phyloP scores from a whole-genome alignment of 306 rosid species.

The Dryas drummondii region DNA sequence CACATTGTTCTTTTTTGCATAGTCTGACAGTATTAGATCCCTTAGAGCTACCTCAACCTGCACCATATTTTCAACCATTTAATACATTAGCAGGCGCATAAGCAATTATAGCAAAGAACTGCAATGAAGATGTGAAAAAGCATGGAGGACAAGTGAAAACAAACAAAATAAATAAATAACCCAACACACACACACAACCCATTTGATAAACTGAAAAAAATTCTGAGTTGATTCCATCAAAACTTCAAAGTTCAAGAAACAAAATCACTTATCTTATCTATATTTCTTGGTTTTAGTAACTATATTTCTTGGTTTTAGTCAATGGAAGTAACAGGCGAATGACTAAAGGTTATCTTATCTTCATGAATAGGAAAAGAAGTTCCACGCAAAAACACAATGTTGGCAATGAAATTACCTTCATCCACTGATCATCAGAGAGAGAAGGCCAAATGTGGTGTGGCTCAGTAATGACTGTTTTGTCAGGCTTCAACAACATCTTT shows the following conservation, averaged over 20 bases:
- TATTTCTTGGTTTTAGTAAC: too few relatives aligned
- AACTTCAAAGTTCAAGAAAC: too few relatives aligned
- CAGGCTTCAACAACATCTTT: constrained; percentile 95
- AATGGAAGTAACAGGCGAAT: too few relatives aligned
- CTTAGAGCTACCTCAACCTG: constrained; percentile 99
- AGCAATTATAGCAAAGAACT: too few relatives aligned
- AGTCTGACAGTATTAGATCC: constrained; percentile 95
- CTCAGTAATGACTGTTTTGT: constrained; percentile 86
- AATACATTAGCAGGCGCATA: neutral
- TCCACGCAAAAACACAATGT: too few relatives aligned
- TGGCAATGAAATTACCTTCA: constrained; percentile 62
- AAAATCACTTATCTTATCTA: too few relatives aligned
- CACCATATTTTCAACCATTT: constrained; percentile 1
- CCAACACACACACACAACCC: too few relatives aligned
- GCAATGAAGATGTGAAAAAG: too few relatives aligned
- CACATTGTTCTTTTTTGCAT: constrained; percentile 98
- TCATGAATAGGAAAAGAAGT: too few relatives aligned
- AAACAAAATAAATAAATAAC: neutral
- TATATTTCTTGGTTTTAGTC: too few relatives aligned
- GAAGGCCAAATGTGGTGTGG: constrained; percentile 99
- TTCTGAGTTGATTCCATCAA: too few relatives aligned
- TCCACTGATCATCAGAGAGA: constrained; percentile 96
- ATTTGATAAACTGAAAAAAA: too few relatives aligned
- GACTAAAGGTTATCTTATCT: neutral
- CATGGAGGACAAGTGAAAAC: neutral